phyloP scores from a whole-genome alignment of 306 rosid genomes.

The Dalbergia cochinchinensis region DNA sequence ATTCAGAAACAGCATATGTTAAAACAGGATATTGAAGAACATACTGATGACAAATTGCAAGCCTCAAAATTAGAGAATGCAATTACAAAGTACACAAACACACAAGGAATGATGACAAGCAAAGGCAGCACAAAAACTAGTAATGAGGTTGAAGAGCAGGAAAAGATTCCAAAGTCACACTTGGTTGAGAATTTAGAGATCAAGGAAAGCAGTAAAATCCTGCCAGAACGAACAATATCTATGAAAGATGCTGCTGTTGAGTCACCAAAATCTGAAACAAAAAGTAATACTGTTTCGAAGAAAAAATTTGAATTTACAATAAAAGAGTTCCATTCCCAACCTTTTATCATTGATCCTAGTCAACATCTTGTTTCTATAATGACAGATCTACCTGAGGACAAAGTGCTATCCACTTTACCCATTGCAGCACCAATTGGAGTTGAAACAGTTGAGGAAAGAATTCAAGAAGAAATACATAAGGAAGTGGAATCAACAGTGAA shows the following conservation, averaged over 20 bases:
- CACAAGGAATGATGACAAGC: background rate
- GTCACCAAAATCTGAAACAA: background rate
- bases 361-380: background rate
- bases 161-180: background rate
- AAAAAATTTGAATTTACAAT: too few species aligned
- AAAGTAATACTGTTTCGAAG: background rate
- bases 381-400: background rate
- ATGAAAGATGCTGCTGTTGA: background rate
- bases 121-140: background rate
- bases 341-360: background rate
- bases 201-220: background rate
- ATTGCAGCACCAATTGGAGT: background rate
- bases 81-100: background rate
- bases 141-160: background rate
- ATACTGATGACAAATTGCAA: background rate
- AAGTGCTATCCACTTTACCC: background rate
- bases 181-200: background rate
- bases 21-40: constrained; percentile 13
- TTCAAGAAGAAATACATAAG: constrained; percentile 31
- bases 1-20: background rate
- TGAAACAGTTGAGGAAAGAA: constrained; percentile 8
- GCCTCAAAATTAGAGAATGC: background rate
- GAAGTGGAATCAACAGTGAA: constrained; percentile 28
- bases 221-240: background rate
- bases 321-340: background rate